These are phyloP conservation scores for Aspergillus puulaauensis DNA, from an alignment of 2,329 filamentous ascomycete species.

Conservation along the genomic window DNA sequence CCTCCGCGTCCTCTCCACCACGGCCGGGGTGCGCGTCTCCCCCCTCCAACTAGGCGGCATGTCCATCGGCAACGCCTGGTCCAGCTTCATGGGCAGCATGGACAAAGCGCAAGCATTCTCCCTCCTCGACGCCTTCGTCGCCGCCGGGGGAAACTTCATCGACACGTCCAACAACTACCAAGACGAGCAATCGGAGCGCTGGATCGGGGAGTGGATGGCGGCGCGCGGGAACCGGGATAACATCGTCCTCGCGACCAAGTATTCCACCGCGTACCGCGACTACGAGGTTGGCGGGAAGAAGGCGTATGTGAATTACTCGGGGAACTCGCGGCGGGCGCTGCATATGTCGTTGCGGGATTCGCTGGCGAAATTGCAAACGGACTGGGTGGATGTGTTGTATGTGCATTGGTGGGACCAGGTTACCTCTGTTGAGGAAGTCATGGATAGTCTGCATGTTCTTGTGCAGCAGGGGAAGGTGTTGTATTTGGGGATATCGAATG, in stretches of 20 bases:
- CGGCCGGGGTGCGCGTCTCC: slow-evolving; percentile 64
- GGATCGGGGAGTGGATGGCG: slow-evolving; percentile 71
- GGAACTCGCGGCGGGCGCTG: slow-evolving; percentile 46
- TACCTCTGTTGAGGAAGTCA: slow-evolving; percentile 37
- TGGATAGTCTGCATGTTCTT: slow-evolving; percentile 39
- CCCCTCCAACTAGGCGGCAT: slow-evolving; percentile 51
- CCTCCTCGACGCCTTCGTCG: slow-evolving; percentile 67
- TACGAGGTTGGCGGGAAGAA: slow-evolving; percentile 36
- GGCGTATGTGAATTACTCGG: slow-evolving; percentile 21
- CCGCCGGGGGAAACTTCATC: slow-evolving; percentile 70
- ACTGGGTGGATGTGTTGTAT: slow-evolving; percentile 55
- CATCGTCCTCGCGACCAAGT: slow-evolving; percentile 62
- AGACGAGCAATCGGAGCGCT: slow-evolving; percentile 60
- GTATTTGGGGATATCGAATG: slow-evolving; percentile 43
- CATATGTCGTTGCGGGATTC: slow-evolving; percentile 45
- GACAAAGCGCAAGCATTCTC: slow-evolving; percentile 61
- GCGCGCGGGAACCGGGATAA: slow-evolving; percentile 54
- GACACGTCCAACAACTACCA: slow-evolving; percentile 72
- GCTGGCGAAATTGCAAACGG: slow-evolving; percentile 51
- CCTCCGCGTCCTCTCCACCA: slow-evolving; percentile 66
- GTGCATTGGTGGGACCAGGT: slow-evolving; percentile 55
- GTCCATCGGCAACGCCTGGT: slow-evolving; percentile 42
- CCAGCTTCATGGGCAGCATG: slow-evolving; percentile 62
- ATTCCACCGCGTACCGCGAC: slow-evolving; percentile 54
- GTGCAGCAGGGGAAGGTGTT: slow-evolving; percentile 43